These are phyloP conservation scores for Plenodomus biglobosus DNA, from an alignment of 2,329 filamentous ascomycete genomes.

Conservation along the genomic window DNA sequence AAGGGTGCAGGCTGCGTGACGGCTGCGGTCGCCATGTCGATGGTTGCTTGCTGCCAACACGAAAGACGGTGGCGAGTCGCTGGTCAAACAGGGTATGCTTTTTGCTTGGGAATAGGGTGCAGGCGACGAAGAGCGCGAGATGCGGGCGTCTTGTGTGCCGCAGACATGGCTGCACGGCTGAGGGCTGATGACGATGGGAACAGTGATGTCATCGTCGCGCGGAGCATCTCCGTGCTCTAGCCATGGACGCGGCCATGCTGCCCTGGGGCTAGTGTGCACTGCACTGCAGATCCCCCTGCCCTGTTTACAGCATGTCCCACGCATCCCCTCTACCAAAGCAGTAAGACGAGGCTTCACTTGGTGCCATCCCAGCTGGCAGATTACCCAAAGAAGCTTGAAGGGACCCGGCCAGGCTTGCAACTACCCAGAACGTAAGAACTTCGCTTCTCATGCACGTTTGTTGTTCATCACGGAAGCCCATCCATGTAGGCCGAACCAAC, in stretches of 20 bases:
- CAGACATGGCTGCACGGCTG: neutral
- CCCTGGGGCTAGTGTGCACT: constrained; percentile 5
- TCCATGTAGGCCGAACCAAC: too few species aligned
- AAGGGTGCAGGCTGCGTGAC: constrained; percentile 23
- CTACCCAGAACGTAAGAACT: too few species aligned
- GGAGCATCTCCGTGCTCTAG: constrained; percentile 19
- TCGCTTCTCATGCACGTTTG: too few species aligned
- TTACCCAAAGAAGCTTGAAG: neutral
- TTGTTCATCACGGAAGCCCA: too few species aligned
- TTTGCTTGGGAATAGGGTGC: neutral
- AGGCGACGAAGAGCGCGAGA: neutral
- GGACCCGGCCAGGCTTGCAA: too few species aligned
- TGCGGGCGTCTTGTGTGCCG: neutral
- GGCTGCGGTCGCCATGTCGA: constrained; percentile 31
- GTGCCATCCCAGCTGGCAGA: neutral
- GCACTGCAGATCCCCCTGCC: constrained; percentile 9
- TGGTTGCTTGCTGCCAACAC: neutral
- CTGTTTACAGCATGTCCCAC: neutral
- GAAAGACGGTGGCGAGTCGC: neutral
- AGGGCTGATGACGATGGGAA: constrained; percentile 32
- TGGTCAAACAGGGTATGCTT: neutral
- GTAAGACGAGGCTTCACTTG: neutral
- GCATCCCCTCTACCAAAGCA: neutral
- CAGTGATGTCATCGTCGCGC: constrained; percentile 33
- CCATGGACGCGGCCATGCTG: constrained; percentile 10